Percentiles rank a stretch among this genome's conserved stretches.
These are phyloP conservation scores for Spencermartinsiella europaea DNA, from an alignment of 805 yeast species.

Conservation along the genomic window DNA sequence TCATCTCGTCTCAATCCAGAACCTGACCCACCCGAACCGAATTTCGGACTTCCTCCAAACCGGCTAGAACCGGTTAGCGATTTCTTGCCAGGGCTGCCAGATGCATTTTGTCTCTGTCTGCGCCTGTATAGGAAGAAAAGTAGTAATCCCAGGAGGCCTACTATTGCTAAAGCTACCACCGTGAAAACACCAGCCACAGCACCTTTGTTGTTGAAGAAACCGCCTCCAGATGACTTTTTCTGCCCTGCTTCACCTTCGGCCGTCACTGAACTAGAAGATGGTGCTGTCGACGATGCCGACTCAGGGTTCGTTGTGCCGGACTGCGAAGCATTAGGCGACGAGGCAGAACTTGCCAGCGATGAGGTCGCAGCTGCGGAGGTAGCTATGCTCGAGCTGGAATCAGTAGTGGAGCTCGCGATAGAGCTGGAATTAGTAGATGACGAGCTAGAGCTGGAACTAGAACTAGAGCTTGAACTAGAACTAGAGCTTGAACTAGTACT, in stretches of 20 bases:
- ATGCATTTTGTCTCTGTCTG: slow-evolving; percentile 13
- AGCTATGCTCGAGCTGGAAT: slow-evolving; percentile 7
- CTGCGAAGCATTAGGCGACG: slow-evolving; percentile 18
- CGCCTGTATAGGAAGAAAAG: slow-evolving; percentile 38
- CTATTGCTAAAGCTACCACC: slow-evolving; percentile 63
- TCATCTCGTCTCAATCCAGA: slow-evolving; percentile 12
- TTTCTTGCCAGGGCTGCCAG: background rate
- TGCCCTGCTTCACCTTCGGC: slow-evolving; percentile 1
- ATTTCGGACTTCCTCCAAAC: slow-evolving; percentile 1
- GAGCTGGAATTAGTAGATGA: slow-evolving; percentile 16
- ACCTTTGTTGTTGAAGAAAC: slow-evolving; percentile 62
- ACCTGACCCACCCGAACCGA: slow-evolving; percentile 13
- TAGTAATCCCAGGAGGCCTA: slow-evolving; percentile 41
- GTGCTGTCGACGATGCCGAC: slow-evolving; percentile 11
- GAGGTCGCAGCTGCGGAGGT: slow-evolving; percentile 23
- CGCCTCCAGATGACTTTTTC: slow-evolving; percentile 13
- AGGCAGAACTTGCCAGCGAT: slow-evolving; percentile 17
- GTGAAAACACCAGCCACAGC: slow-evolving; percentile 84
- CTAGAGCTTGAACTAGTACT: slow-evolving; percentile 19
- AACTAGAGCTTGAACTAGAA: slow-evolving; percentile 19
- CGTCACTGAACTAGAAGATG: slow-evolving; percentile 11
- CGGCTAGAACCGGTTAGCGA: background rate
- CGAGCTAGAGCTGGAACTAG: slow-evolving; percentile 15
- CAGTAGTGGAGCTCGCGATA: slow-evolving; percentile 15
- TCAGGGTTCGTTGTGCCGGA: too few relatives aligned